Evolutionary conservation across 345 rosid species (phyloP).

Genomic region (Microthlaspi erraticum): DNA sequence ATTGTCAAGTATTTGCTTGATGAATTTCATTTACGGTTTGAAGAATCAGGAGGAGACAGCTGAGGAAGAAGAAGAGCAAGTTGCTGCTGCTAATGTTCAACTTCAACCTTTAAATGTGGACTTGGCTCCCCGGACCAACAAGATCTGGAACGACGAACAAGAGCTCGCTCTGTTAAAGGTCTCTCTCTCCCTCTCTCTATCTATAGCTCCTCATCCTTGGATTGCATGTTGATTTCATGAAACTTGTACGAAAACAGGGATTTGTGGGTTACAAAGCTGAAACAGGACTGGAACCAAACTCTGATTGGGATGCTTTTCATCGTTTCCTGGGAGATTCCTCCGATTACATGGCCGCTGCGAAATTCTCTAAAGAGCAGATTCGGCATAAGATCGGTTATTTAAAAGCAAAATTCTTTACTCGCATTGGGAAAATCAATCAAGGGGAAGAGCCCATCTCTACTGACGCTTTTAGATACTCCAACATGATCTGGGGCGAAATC

Average conservation of each 20-base stretch:
- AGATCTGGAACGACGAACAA: no score
- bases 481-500: not conserved
- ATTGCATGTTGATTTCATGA: no score
- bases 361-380: conserved; percentile 1
- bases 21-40: no score
- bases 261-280: no score
- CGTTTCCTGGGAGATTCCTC: not conserved
- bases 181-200: no score
- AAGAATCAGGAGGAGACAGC: not conserved
- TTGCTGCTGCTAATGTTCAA: no score
- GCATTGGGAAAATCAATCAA: not conserved
- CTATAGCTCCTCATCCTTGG: no score
- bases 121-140: no score
- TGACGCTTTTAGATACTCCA: not conserved
- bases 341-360: not conserved
- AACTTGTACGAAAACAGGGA: no score
- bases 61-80: not conserved
- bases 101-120: no score
- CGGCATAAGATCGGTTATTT: not conserved
- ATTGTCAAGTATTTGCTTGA: no score
- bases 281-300: not conserved
- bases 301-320: not conserved
- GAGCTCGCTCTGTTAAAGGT: no score
- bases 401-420: not conserved
- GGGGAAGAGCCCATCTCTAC: not conserved